These are phyloP conservation scores for Sugiyamaella valdiviana DNA, from an alignment of 805 yeast genomes.

Conservation along the genomic window DNA sequence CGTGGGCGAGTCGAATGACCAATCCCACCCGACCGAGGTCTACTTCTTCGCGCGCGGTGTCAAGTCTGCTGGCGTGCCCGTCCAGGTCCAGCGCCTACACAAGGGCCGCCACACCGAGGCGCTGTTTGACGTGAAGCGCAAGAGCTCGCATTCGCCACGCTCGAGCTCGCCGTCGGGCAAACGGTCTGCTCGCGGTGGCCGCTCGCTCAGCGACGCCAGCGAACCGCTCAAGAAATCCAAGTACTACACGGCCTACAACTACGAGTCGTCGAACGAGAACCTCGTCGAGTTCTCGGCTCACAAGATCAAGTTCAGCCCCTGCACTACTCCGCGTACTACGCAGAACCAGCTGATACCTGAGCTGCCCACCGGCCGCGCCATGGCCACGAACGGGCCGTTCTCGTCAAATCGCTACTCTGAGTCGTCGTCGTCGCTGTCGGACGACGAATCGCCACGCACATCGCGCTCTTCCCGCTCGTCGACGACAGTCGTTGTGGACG, in stretches of 20 bases:
- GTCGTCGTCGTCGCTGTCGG: slow-evolving; percentile 1
- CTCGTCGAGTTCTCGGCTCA: neutral
- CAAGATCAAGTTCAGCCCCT: neutral
- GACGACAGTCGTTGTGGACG: neutral
- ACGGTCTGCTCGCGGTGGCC: neutral
- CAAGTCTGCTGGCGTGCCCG: slow-evolving; percentile 5
- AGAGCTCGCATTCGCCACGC: neutral
- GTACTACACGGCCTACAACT: slow-evolving; percentile 1
- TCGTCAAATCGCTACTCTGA: neutral
- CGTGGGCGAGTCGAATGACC: neutral
- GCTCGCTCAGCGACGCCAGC: neutral
- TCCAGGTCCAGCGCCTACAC: slow-evolving; percentile 18
- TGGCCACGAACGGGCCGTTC: neutral
- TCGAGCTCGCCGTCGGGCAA: neutral
- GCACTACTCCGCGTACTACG: neutral
- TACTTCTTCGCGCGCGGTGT: slow-evolving; percentile 9
- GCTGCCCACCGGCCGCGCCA: neutral
- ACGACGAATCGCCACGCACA: neutral
- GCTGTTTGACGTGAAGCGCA: slow-evolving; percentile 12
- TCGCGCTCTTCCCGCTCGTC: neutral
- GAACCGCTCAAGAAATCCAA: neutral
- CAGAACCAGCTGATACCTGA: neutral
- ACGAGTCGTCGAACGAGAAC: slow-evolving; percentile 1
- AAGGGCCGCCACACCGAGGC: slow-evolving; percentile 15
- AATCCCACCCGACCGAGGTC: neutral